Conservation (phyloP, 345 rosid genomes). For the Arabis hirsuta region DNA sequence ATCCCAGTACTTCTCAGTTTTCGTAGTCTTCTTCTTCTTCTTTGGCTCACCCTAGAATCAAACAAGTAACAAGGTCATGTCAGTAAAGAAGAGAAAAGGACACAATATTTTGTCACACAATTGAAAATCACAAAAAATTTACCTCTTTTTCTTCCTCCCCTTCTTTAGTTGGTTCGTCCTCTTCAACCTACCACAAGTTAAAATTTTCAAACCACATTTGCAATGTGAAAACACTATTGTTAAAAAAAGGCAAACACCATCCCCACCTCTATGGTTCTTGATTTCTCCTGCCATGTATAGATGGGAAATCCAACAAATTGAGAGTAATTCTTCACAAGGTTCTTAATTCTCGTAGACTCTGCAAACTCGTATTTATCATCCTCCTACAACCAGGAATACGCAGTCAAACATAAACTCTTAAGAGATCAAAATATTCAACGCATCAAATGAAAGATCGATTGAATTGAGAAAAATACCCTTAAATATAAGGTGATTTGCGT, state of each 20-base stretch:
- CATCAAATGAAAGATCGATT: neutral
- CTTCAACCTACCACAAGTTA: slow-evolving; percentile 70
- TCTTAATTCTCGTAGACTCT: slow-evolving; percentile 75
- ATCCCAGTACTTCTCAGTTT: slow-evolving; percentile 97
- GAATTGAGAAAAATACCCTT: slow-evolving; percentile 54
- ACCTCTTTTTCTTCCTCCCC: slow-evolving; percentile 88
- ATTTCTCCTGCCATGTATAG: slow-evolving; percentile 93
- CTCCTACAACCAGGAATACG: slow-evolving; percentile 50
- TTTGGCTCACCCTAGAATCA: slow-evolving; percentile 71
- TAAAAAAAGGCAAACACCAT: neutral
- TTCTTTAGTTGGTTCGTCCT: slow-evolving; percentile 83
- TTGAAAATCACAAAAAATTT: neutral
- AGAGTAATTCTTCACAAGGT: slow-evolving; percentile 92
- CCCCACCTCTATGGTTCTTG: slow-evolving; percentile 88
- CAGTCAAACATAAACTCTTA: slow-evolving; percentile 1
- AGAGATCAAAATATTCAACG: neutral
- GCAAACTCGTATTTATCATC: slow-evolving; percentile 95
- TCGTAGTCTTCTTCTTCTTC: slow-evolving; percentile 78
- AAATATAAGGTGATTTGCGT: slow-evolving; percentile 89
- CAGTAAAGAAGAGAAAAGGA: too few relatives aligned
- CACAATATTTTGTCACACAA: too few relatives aligned
- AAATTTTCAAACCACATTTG: neutral
- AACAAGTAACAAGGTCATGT: slow-evolving; percentile 31
- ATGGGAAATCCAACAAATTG: slow-evolving; percentile 98
- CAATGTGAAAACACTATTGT: neutral